Percentiles rank a stretch among this genome's conserved stretches.
Conservation (phyloP, 2,329 filamentous ascomycete genomes). For the Dryadomyces quercus-mongolicae region DNA sequence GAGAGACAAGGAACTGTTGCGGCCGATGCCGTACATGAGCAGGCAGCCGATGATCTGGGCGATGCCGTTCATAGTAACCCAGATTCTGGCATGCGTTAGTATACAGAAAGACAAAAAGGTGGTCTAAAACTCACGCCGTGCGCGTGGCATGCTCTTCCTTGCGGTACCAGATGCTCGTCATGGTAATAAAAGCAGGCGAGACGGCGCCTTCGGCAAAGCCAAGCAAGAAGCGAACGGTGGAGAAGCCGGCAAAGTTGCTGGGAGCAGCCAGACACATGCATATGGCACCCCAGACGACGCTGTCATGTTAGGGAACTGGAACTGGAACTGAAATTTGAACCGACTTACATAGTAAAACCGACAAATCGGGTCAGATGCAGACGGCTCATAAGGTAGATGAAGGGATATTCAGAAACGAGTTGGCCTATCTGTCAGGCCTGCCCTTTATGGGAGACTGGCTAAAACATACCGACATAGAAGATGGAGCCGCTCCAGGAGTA, state of each 20-base stretch:
- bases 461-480: conserved; percentile 25
- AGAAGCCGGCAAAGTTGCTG: conserved; percentile 23
- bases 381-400: conserved; percentile 37
- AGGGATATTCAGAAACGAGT: conserved; percentile 34
- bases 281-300: conserved; percentile 25
- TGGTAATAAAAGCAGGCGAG: conserved; percentile 31
- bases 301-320: not conserved
- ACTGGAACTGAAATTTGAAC: too few relatives aligned
- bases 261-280: conserved; percentile 29
- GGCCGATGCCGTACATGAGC: conserved; percentile 39
- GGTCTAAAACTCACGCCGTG: conserved; percentile 14
- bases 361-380: conserved; percentile 38
- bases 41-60: conserved; percentile 32
- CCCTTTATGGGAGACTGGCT: not conserved
- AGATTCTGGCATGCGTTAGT: conserved; percentile 16
- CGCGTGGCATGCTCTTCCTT: conserved; percentile 23
- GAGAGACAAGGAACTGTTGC: conserved; percentile 23
- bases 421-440: conserved; percentile 14
- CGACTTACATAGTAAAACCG: conserved; percentile 28
- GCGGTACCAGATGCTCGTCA: conserved; percentile 29
- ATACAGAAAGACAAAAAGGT: not conserved
- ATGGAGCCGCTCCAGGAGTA: conserved; percentile 36
- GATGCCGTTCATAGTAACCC: conserved; percentile 32
- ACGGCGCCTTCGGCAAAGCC: conserved; percentile 30
- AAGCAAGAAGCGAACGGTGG: conserved; percentile 24